These are phyloP conservation scores for Galerina sulciceps DNA, from an alignment of 768 basidiomycete genomes.

Conservation along the genomic window DNA sequence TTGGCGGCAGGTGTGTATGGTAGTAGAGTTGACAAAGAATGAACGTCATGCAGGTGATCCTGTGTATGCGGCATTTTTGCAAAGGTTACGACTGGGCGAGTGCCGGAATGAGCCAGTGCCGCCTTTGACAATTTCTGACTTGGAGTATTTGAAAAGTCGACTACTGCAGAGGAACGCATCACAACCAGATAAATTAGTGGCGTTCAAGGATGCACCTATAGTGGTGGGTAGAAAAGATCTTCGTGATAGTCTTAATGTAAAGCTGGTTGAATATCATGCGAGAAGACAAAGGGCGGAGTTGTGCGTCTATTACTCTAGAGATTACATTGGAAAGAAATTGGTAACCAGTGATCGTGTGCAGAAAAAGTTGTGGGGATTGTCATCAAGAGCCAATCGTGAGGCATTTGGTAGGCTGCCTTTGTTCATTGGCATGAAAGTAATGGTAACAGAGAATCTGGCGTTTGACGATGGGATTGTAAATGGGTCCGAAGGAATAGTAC, in stretches of 20 bases:
- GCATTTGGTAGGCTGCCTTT: not conserved
- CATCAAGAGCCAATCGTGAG: not conserved
- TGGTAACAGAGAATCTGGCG: not conserved
- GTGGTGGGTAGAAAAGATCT: not conserved
- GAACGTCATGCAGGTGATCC: not conserved
- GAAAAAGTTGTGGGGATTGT: not conserved
- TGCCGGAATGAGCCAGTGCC: not conserved
- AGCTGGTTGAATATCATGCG: not conserved
- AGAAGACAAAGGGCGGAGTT: not conserved
- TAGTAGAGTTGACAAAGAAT: not conserved
- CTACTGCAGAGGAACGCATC: not conserved
- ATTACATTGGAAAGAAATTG: not conserved
- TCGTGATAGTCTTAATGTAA: not conserved
- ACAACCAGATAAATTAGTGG: not conserved
- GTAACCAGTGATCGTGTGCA: not conserved
- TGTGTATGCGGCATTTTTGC: not conserved
- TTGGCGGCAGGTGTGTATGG: not conserved
- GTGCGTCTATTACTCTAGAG: not conserved
- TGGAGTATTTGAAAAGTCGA: not conserved
- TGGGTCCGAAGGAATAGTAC: not conserved
- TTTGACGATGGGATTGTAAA: not conserved
- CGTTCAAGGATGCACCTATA: not conserved
- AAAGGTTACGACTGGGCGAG: not conserved
- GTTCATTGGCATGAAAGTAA: not conserved
- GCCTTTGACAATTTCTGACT: not conserved